Evolutionary conservation across 176 grass and related monocot species (phyloP), one percentile per base, ranked within the genome.

Genomic region (Themeda triandra): DNA sequence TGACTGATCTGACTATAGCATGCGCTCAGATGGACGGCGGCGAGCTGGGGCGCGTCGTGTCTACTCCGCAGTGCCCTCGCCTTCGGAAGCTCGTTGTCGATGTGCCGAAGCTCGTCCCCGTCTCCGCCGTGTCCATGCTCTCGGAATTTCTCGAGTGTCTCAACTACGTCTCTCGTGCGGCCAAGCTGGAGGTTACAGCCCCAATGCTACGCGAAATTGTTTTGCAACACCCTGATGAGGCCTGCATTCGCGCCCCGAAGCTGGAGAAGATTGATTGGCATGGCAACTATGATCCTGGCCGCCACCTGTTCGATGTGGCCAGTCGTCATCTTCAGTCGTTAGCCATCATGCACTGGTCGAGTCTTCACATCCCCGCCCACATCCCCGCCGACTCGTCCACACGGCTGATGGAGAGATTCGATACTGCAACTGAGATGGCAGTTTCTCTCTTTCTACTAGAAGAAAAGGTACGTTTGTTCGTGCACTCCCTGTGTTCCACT

Each of bases 341-440:
- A n/a, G 5, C 6, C 4, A 68, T 68, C 65, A 21, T 4, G 31
- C 29, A 37, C 63, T 18, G 28, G 6, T 15, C 27, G 1, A 15
- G 2, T 1, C 1, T 15, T 30, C 2, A 2, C 1, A 15, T 30
- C 13, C 62, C 13, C 1, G 29, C 1, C 7, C n/a, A n/a, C n/a
- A n/a, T n/a, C n/a, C n/a, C n/a, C n/a, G n/a, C n/a, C n/a, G n/a
- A n/a, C n/a, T n/a, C n/a, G 5, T 68, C 65, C 13, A 11, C 32
- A 10, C 1, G 14, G 17, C 65, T 67, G 65, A 36, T 36, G 31
- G 30, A 21, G 31, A 32, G 65, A 67, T 67, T 67, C 17, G 31
- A 67, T 36, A 15, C 17, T 10, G 65, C 3, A 17, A 35, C 3
- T 4, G 65, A 67, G 31, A 15, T 67, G 3, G 8, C 1, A 10